These are phyloP conservation scores for Hypoxylon fuscum DNA, from an alignment of 495 filamentous ascomycete genomes.

Conservation along the genomic window DNA sequence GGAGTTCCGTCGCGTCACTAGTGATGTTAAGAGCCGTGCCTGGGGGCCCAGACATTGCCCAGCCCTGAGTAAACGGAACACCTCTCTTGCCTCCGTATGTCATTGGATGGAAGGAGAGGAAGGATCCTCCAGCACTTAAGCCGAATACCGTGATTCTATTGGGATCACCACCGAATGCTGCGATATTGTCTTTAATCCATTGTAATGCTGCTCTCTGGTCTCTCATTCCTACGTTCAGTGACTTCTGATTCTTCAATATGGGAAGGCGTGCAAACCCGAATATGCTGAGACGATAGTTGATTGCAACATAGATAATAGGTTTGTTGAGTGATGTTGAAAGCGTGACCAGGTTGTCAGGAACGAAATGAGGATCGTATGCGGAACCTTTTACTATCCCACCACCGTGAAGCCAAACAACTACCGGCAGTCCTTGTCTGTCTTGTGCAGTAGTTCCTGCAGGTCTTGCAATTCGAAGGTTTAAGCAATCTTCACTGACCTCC, in stretches of 20 bases:
- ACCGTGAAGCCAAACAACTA: conserved; percentile 54
- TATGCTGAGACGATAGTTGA: conserved; percentile 42
- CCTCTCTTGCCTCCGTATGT: conserved; percentile 45
- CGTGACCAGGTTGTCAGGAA: conserved; percentile 48
- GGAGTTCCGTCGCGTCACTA: conserved; percentile 44
- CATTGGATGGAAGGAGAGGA: conserved; percentile 47
- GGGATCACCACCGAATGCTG: conserved; percentile 40
- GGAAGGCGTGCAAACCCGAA: conserved; percentile 40
- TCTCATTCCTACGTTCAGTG: conserved; percentile 42
- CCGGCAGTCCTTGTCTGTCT: conserved; percentile 51
- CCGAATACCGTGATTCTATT: conserved; percentile 43
- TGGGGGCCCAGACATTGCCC: conserved; percentile 56
- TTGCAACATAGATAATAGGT: conserved; percentile 44
- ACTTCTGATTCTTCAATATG: conserved; percentile 20
- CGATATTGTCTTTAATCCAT: conserved; percentile 58
- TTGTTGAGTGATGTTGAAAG: conserved; percentile 49
- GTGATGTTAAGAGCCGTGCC: conserved; percentile 54
- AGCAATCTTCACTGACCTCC: conserved; percentile 51
- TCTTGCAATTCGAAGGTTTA: conserved; percentile 53
- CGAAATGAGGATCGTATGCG: conserved; percentile 48
- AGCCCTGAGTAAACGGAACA: conserved; percentile 45
- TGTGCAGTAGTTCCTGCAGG: conserved; percentile 37
- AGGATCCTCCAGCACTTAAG: conserved; percentile 21
- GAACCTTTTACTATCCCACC: conserved; percentile 51
- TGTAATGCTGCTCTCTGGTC: conserved; percentile 43